Evolutionary conservation across 2,329 filamentous ascomycete species (phyloP), one percentile per base, ranked within the genome.

Genomic region (Beauveria pseudobassiana): DNA sequence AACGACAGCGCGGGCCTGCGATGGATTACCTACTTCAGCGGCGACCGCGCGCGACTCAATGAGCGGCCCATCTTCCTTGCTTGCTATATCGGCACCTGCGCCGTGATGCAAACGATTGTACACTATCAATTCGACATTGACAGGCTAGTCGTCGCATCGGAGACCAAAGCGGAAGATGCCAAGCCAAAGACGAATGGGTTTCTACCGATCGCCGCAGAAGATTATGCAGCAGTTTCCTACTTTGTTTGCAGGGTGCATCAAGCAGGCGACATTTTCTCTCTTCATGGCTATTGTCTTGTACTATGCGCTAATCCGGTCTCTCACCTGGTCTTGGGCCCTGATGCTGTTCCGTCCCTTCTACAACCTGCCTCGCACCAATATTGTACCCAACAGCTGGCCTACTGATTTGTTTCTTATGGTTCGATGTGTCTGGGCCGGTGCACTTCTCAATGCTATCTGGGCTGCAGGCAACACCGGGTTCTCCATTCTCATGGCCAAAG

Each of bases 41-140:
- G 82, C 66, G 90, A 95, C 72, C 83, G 92, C 42, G 82, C 88
- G 22, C 82, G 86, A 58, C 76, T 97, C 63, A 98, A 98, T 72
- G 93, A 98, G 78, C 85, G 89, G 65, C 88, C 91, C 1, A 82
- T 98, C 28, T 95, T 92, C 71, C 78, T 96, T 56, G 86, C 90
- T 40, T 84, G 82, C 63, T 86, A 89, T 69, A 84, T 95, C 66
- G 70, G 87, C 3, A 73, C 87, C 1, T 80, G 95, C 49, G 90
- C 89, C 4, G 63, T 89, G 10, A 75, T 82, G n/a, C 90, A 96
- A 72, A 85, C 88, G 1, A 69, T 82, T 12, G 70, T 82, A 38
- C 93, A 97, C 71, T 78, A 96, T 18, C 85, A 82, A 70, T 78
- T 77, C 57, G 92, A 96, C 70, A 85, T 87, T 64, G 92, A 96